Evolutionary conservation across 495 filamentous ascomycete species (phyloP).

Genomic region (Neurospora terricola): DNA sequence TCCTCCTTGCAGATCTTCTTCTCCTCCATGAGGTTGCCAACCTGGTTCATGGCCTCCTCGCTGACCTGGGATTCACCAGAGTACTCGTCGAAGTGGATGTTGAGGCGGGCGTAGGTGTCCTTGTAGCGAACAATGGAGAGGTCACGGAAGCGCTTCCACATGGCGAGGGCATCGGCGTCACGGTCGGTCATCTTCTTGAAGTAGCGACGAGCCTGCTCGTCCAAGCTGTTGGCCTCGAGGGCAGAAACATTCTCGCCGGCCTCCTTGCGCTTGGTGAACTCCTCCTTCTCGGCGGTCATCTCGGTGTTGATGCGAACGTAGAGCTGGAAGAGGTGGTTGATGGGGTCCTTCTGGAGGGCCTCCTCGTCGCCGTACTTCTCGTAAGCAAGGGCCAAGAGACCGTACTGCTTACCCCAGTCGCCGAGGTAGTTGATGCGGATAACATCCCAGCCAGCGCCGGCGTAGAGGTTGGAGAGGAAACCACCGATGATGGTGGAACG

Average conservation of each 20-base stretch:
- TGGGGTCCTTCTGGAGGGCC: constrained; percentile 45
- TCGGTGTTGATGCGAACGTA: constrained; percentile 54
- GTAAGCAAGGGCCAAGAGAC: constrained; percentile 49
- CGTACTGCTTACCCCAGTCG: constrained; percentile 61
- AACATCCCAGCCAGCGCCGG: constrained; percentile 52
- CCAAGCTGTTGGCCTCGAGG: constrained; percentile 43
- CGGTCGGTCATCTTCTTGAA: constrained; percentile 90
- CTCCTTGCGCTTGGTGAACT: constrained; percentile 34
- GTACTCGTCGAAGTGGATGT: constrained; percentile 91
- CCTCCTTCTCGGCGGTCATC: constrained; percentile 45
- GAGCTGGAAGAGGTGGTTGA: constrained; percentile 54
- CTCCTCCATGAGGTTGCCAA: constrained; percentile 55
- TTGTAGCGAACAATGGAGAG: constrained; percentile 82
- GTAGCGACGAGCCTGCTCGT: constrained; percentile 59
- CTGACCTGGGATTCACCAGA: constrained; percentile 88
- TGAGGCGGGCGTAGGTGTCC: constrained; percentile 38
- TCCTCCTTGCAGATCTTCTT: constrained; percentile 69
- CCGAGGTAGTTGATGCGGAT: constrained; percentile 56
- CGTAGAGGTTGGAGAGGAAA: constrained; percentile 52
- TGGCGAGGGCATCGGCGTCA: constrained; percentile 60
- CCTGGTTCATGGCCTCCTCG: constrained; percentile 66
- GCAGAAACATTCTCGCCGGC: constrained; percentile 40
- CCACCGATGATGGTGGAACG: constrained; percentile 59
- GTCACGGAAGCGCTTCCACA: constrained; percentile 84
- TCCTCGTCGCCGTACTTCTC: constrained; percentile 51